Conservation (phyloP, 768 basidiomycete species). For the Podaxis rugospora region DNA sequence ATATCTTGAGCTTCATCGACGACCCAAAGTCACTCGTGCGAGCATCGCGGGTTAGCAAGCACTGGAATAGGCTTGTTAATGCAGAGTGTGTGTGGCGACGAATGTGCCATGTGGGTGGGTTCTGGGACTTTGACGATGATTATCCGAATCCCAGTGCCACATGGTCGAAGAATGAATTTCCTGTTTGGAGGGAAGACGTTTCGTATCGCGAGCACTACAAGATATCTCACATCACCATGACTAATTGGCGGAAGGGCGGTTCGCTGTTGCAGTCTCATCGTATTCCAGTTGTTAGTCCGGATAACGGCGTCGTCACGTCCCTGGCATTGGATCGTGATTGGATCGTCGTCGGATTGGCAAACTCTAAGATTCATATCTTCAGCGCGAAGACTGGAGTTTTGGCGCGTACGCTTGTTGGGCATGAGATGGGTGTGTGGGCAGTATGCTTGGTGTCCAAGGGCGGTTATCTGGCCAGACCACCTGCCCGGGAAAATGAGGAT, state of each 20-base stretch:
- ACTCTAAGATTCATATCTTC: slow-evolving; percentile 81
- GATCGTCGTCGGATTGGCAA: slow-evolving; percentile 88
- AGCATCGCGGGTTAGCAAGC: slow-evolving; percentile 62
- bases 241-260: slow-evolving; percentile 79
- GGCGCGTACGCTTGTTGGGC: slow-evolving; percentile 74
- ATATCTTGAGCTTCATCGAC: slow-evolving; percentile 74
- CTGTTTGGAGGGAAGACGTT: slow-evolving; percentile 22
- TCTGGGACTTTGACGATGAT: slow-evolving; percentile 27
- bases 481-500: neutral
- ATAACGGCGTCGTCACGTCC: slow-evolving; percentile 76
- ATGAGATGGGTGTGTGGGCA: slow-evolving; percentile 91
- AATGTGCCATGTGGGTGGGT: slow-evolving; percentile 62
- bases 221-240: slow-evolving; percentile 64
- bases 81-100: slow-evolving; percentile 81
- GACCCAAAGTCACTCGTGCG: slow-evolving; percentile 69
- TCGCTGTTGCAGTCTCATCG: slow-evolving; percentile 63
- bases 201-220: slow-evolving; percentile 74
- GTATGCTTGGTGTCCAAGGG: slow-evolving; percentile 73
- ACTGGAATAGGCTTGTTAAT: slow-evolving; percentile 64
- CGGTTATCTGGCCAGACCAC: slow-evolving; percentile 26
- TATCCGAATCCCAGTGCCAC: neutral
- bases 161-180: slow-evolving; percentile 4
- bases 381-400: slow-evolving; percentile 74
- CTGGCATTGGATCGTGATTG: slow-evolving; percentile 79
- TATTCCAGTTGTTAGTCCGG: slow-evolving; percentile 34